Conservation (phyloP, 2,329 filamentous ascomycete genomes). For the Thelonectria olida region DNA sequence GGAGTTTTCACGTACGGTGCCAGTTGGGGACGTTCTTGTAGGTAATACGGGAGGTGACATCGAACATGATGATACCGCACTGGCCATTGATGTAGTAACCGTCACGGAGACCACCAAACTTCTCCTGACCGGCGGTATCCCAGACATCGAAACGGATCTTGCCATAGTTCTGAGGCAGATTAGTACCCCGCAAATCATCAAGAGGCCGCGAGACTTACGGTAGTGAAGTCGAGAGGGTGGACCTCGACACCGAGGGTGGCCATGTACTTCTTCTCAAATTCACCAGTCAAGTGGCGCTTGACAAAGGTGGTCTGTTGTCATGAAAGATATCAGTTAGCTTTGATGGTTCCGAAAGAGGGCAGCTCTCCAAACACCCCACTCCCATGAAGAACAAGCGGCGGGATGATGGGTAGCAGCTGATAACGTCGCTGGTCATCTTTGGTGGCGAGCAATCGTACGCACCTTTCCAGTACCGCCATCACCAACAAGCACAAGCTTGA, state of each 20-base stretch:
- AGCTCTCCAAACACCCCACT: constrained; percentile 17
- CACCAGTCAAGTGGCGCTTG: constrained; percentile 99
- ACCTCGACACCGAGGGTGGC: constrained; percentile 99
- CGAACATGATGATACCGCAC: constrained; percentile 99
- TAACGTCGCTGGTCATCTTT: constrained; percentile 30
- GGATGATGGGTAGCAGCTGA: constrained; percentile 32
- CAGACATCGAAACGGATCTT: constrained; percentile 99
- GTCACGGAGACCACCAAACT: constrained; percentile 98
- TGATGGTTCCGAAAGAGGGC: constrained; percentile 17
- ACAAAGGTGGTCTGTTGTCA: constrained; percentile 91
- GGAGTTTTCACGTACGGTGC: constrained; percentile 80
- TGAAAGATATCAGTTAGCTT: constrained; percentile 29
- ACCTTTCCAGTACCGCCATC: constrained; percentile 99
- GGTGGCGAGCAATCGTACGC: constrained; percentile 39
- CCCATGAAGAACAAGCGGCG: constrained; percentile 27
- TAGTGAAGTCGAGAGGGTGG: constrained; percentile 96
- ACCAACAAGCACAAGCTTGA: constrained; percentile 99
- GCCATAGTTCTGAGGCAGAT: constrained; percentile 79
- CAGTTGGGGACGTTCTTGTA: constrained; percentile 99
- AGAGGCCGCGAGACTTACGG: constrained; percentile 71
- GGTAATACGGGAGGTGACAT: constrained; percentile 98
- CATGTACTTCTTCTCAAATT: constrained; percentile 99
- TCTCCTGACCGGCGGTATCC: constrained; percentile 99
- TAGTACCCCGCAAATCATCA: constrained; percentile 38
- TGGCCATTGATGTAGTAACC: constrained; percentile 99